These are phyloP conservation scores for Lomentospora prolificans DNA, from an alignment of 2,329 filamentous ascomycete genomes.

Conservation along the genomic window DNA sequence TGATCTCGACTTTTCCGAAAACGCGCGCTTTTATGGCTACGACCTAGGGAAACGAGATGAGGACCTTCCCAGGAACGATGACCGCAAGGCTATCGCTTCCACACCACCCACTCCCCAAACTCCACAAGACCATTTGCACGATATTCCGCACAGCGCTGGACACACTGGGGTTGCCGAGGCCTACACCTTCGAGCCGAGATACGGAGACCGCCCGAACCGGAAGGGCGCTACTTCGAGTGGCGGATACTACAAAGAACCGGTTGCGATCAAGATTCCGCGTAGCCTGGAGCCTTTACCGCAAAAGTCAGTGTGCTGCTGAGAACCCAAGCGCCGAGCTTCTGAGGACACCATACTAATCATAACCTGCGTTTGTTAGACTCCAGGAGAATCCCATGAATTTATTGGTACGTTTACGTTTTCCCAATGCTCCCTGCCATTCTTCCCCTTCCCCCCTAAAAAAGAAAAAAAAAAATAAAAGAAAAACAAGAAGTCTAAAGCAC, in stretches of 20 bases:
- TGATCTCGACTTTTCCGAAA: constrained; percentile 13
- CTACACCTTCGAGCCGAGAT: constrained; percentile 33
- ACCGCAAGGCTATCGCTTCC: constrained; percentile 52
- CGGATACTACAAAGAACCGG: constrained; percentile 61
- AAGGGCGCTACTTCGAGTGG: not conserved
- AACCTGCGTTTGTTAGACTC: constrained; percentile 28
- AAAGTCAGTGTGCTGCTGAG: constrained; percentile 23
- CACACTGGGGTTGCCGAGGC: constrained; percentile 18
- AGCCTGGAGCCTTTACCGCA: constrained; percentile 37
- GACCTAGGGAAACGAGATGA: constrained; percentile 61
- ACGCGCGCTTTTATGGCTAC: constrained; percentile 52
- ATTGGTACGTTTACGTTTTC: constrained; percentile 30
- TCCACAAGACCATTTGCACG: constrained; percentile 11
- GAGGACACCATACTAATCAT: constrained; percentile 15
- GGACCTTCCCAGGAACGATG: constrained; percentile 63
- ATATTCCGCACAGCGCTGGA: constrained; percentile 10
- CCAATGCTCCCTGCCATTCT: not conserved
- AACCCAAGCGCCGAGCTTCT: constrained; percentile 34
- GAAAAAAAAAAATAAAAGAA: too few species aligned
- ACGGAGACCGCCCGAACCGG: constrained; percentile 31
- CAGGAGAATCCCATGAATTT: constrained; percentile 71
- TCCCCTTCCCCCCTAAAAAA: too few species aligned
- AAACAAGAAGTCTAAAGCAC: too few species aligned
- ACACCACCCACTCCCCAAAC: constrained; percentile 20
- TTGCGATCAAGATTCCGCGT: constrained; percentile 46